A percentile compares a stretch with the other conserved stretches of the same genome.
Evolutionary conservation across 1,139 yeast genomes (phyloP).

Genomic region (Saccharomycopsis phalli): DNA sequence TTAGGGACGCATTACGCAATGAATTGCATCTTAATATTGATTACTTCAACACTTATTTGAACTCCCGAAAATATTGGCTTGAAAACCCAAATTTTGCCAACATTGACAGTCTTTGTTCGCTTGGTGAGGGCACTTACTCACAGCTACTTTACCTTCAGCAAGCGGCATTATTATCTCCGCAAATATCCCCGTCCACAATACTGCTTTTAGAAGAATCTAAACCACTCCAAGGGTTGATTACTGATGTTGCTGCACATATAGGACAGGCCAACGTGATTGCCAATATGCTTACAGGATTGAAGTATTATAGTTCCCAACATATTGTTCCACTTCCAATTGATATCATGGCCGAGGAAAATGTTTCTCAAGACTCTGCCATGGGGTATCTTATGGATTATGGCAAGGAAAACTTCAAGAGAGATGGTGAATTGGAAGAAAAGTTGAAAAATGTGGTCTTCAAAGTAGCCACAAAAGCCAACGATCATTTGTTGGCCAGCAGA

Average conservation of each 20-base stretch:
- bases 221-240: conserved; percentile 34
- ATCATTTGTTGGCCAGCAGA: conserved; percentile 65
- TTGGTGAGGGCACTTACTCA: conserved; percentile 75
- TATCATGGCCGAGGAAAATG: conserved; percentile 40
- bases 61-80: conserved; percentile 49
- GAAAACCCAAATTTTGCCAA: conserved; percentile 40
- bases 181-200: conserved; percentile 49
- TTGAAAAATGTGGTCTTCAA: conserved; percentile 59
- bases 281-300: conserved; percentile 52
- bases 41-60: conserved; percentile 52
- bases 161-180: conserved; percentile 50
- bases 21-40: conserved; percentile 45
- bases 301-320: conserved; percentile 52
- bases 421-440: conserved; percentile 28
- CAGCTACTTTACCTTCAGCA: conserved; percentile 65
- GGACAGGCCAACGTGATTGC: conserved; percentile 79
- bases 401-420: conserved; percentile 22
- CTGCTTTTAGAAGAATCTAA: conserved; percentile 40
- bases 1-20: conserved; percentile 40
- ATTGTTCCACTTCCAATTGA: conserved; percentile 52
- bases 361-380: conserved; percentile 59
- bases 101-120: conserved; percentile 56
- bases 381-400: conserved; percentile 37
- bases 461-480: conserved; percentile 70
- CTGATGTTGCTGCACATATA: conserved; percentile 68